Conservation (phyloP, 1,284 basidiomycete species). For the Ustilago vetiveriae region DNA sequence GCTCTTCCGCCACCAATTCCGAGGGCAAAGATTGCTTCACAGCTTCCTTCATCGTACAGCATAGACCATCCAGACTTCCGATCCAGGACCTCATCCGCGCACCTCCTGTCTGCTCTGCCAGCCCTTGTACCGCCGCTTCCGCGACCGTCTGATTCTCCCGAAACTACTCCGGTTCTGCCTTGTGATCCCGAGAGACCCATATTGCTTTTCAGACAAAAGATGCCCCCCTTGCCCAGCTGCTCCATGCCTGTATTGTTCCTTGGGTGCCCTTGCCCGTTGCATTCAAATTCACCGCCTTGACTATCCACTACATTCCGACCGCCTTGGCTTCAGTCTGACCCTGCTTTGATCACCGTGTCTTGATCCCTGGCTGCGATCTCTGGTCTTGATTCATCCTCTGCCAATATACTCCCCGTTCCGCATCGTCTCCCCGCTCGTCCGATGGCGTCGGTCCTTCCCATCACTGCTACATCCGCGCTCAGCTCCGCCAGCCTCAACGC, state of each 20-base stretch:
- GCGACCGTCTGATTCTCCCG: background rate
- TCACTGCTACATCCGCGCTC: background rate
- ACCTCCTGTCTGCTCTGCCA: too few relatives aligned
- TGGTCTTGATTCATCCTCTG: background rate
- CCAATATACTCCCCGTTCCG: slow-evolving; percentile 10
- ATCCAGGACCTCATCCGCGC: background rate
- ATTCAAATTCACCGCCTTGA: background rate
- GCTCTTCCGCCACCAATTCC: too few relatives aligned
- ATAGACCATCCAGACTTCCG: too few relatives aligned
- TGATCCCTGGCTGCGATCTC: background rate
- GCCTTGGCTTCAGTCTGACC: too few relatives aligned
- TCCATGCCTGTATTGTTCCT: background rate
- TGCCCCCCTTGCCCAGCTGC: background rate
- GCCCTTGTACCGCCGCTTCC: too few relatives aligned
- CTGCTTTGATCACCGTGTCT: background rate
- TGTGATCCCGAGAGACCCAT: slow-evolving; percentile 14
- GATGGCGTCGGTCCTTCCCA: too few relatives aligned
- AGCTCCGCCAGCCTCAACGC: background rate
- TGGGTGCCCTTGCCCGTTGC: background rate
- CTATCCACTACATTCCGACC: too few relatives aligned
- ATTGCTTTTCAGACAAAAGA: background rate
- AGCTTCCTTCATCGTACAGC: too few relatives aligned
- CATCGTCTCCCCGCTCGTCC: background rate
- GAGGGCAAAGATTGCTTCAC: too few relatives aligned
- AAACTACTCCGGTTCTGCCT: background rate